These are phyloP conservation scores for Periconia macrospinosa DNA, from an alignment of 2,329 filamentous ascomycete species.

Conservation along the genomic window DNA sequence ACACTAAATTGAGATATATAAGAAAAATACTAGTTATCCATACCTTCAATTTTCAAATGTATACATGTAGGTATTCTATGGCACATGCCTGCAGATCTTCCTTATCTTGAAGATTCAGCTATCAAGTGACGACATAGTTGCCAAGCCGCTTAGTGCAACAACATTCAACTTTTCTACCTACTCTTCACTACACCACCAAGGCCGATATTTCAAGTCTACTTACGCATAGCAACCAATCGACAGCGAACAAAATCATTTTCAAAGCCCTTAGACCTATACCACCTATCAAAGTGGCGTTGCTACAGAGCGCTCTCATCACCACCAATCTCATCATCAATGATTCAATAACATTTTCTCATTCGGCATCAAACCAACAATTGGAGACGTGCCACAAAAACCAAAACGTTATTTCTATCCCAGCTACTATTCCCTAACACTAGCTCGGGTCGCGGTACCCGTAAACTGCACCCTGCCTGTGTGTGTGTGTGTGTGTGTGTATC, in stretches of 20 bases:
- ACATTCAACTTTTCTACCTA: neutral
- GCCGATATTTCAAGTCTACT: neutral
- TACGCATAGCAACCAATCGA: neutral
- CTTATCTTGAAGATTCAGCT: too few species aligned
- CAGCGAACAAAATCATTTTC: neutral
- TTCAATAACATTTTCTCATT: constrained; percentile 32
- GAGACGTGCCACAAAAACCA: neutral
- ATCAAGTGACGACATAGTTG: too few species aligned
- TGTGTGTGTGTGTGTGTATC: too few species aligned
- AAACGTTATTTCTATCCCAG: neutral
- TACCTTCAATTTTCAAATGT: too few species aligned
- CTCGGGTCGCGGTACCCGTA: constrained; percentile 1
- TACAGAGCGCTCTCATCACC: neutral
- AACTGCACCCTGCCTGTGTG: neutral
- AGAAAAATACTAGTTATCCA: too few species aligned
- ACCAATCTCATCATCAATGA: constrained; percentile 20
- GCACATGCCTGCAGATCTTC: too few species aligned
- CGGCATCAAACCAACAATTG: neutral
- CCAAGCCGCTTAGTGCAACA: too few species aligned
- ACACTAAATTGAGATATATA: too few species aligned
- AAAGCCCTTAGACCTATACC: neutral
- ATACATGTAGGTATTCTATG: too few species aligned
- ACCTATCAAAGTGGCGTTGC: constrained; percentile 9
- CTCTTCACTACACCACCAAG: neutral
- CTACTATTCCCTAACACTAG: constrained; percentile 18